phyloP scores from a whole-genome alignment of 352 stramenopile genomes.

The Globisporangium emineosum region DNA sequence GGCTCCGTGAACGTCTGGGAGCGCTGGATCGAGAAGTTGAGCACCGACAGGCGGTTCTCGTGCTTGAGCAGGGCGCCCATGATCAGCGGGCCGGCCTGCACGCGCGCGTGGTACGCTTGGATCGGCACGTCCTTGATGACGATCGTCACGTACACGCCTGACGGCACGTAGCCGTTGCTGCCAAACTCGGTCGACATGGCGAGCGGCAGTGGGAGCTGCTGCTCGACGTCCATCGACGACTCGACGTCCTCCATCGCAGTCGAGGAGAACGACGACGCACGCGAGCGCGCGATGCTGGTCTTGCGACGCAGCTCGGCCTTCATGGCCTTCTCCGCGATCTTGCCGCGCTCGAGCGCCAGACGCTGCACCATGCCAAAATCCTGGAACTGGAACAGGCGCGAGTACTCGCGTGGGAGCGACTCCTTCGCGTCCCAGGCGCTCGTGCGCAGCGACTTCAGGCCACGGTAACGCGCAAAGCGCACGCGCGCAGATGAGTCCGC shows the following conservation, averaged over 20 bases:
- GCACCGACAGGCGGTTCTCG: slow-evolving; percentile 97
- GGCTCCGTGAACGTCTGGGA: slow-evolving; percentile 74
- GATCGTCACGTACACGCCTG: slow-evolving; percentile 92
- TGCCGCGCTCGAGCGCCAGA: slow-evolving; percentile 82
- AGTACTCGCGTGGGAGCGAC: slow-evolving; percentile 96
- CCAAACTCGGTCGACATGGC: slow-evolving; percentile 52
- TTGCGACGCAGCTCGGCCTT: slow-evolving; percentile 64
- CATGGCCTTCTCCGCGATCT: slow-evolving; percentile 69
- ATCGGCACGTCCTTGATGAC: slow-evolving; percentile 72
- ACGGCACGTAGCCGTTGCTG: slow-evolving; percentile 86
- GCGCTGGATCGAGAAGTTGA: slow-evolving; percentile 96
- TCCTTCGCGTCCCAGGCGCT: slow-evolving; percentile 98
- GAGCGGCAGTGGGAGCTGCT: slow-evolving; percentile 24
- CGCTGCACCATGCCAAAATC: slow-evolving; percentile 95
- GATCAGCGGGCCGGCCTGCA: slow-evolving; percentile 60
- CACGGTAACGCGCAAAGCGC: slow-evolving; percentile 91
- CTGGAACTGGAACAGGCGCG: slow-evolving; percentile 95
- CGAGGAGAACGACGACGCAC: slow-evolving; percentile 43
- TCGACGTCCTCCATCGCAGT: slow-evolving; percentile 81
- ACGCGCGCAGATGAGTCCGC: slow-evolving; percentile 56
- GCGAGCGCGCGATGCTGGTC: slow-evolving; percentile 41
- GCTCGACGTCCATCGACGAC: slow-evolving; percentile 23
- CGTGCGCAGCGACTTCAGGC: slow-evolving; percentile 95
- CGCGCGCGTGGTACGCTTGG: slow-evolving; percentile 46
- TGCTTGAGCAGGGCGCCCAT: slow-evolving; percentile 91